Percentiles rank a stretch among this genome's conserved stretches.
Conservation (phyloP, 2,329 filamentous ascomycete species). For the Chaetoscypha palmicola region DNA sequence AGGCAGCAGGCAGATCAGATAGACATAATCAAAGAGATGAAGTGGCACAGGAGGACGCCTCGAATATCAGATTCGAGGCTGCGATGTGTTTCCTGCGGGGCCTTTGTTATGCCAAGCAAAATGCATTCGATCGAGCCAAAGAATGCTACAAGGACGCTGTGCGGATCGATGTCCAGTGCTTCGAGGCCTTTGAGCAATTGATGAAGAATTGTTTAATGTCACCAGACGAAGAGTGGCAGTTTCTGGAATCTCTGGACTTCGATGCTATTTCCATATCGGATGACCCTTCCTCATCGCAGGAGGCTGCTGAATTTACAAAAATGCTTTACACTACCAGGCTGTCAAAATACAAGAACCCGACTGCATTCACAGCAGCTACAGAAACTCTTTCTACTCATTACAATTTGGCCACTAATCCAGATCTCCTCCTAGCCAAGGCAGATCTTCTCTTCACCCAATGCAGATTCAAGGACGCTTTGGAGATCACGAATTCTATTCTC, state of each 20-base stretch:
- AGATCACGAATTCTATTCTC: slow-evolving; percentile 77
- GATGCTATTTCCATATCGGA: slow-evolving; percentile 65
- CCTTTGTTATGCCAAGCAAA: slow-evolving; percentile 92
- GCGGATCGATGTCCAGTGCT: slow-evolving; percentile 94
- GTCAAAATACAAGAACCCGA: slow-evolving; percentile 88
- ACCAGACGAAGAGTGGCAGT: slow-evolving; percentile 64
- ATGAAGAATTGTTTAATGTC: slow-evolving; percentile 94
- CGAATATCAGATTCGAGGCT: slow-evolving; percentile 80
- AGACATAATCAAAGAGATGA: slow-evolving; percentile 26
- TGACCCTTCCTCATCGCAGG: slow-evolving; percentile 64
- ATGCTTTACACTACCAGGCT: slow-evolving; percentile 94
- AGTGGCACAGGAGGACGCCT: slow-evolving; percentile 53
- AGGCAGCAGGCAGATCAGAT: slow-evolving; percentile 30
- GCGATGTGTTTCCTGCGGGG: slow-evolving; percentile 96
- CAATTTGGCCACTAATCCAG: slow-evolving; percentile 75
- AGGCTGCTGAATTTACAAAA: slow-evolving; percentile 88
- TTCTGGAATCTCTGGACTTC: slow-evolving; percentile 74
- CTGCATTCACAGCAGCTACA: slow-evolving; percentile 74
- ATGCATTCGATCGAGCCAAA: slow-evolving; percentile 93
- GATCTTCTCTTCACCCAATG: slow-evolving; percentile 93
- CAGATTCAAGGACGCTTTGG: slow-evolving; percentile 79
- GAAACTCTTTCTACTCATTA: slow-evolving; percentile 94
- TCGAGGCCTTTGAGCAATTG: slow-evolving; percentile 94
- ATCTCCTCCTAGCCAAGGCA: slow-evolving; percentile 82
- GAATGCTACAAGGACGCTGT: slow-evolving; percentile 98